phyloP scores from a whole-genome alignment of 257 asterid genomes.

The Thymus quinquecostatus region DNA sequence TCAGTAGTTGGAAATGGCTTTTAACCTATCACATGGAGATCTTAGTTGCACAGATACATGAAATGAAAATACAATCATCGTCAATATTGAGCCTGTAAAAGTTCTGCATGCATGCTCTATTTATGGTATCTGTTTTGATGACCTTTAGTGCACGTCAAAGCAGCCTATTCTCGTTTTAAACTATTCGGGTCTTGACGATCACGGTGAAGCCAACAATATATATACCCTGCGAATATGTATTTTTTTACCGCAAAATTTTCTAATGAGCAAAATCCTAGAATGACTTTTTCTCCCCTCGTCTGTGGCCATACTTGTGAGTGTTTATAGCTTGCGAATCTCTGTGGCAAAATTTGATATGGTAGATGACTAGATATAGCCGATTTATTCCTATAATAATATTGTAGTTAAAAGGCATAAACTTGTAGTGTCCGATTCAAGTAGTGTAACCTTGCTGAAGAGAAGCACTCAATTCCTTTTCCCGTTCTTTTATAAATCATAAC shows the following conservation, averaged over 20 bases:
- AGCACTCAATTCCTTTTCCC: neutral
- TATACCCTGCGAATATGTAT: neutral
- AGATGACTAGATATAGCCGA: neutral
- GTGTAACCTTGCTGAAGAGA: neutral
- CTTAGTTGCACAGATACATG: conserved; percentile 7
- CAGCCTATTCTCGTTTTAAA: neutral
- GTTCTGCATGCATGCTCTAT: neutral
- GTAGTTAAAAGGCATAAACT: neutral
- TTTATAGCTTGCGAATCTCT: neutral
- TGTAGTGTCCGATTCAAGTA: neutral
- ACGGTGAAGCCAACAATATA: neutral
- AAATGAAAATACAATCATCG: neutral
- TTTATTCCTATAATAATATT: neutral
- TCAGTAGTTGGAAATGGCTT: conserved; percentile 22
- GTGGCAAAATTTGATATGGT: neutral
- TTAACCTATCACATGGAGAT: neutral
- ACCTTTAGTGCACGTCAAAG: neutral
- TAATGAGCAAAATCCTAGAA: neutral
- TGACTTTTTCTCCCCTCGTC: neutral
- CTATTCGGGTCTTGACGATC: neutral
- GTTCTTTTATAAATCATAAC: neutral
- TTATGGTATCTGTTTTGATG: neutral
- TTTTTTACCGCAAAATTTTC: neutral
- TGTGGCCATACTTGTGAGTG: neutral
- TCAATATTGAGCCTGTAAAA: neutral